Evolutionary conservation across 129 eudicot species (phyloP).

Genomic region (Flaveria trinervia): DNA sequence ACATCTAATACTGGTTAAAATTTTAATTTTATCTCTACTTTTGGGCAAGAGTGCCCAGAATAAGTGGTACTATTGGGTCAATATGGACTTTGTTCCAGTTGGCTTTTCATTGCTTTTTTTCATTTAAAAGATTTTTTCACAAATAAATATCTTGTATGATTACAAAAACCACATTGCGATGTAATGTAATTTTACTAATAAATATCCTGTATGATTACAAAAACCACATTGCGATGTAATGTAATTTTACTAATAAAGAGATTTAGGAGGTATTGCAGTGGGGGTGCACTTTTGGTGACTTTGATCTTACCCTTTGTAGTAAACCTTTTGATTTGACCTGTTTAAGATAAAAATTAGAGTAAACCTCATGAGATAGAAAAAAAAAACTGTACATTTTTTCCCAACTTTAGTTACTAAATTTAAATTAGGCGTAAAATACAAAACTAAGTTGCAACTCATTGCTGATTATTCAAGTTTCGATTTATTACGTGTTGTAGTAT

Average conservation of each 20-base stretch:
- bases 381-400: too few species aligned
- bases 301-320: too few species aligned
- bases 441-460: neutral
- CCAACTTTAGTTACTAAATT: neutral
- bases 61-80: neutral
- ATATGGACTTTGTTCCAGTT: neutral
- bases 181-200: neutral
- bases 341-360: too few species aligned
- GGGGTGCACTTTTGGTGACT: too few species aligned
- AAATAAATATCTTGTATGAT: neutral
- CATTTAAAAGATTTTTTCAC: neutral
- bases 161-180: neutral
- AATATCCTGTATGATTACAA: neutral
- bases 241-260: neutral
- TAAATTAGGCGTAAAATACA: neutral
- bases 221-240: neutral
- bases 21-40: neutral
- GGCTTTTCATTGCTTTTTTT: neutral
- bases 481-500: neutral
- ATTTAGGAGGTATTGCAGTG: too few species aligned
- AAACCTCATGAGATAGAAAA: too few species aligned
- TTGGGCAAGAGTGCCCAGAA: slow-evolving; percentile 4
- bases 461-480: neutral
- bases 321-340: too few species aligned
- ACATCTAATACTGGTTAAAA: neutral